These are phyloP conservation scores for Centrapalus pauciflorus DNA, from an alignment of 129 eudicot genomes.

Conservation along the genomic window DNA sequence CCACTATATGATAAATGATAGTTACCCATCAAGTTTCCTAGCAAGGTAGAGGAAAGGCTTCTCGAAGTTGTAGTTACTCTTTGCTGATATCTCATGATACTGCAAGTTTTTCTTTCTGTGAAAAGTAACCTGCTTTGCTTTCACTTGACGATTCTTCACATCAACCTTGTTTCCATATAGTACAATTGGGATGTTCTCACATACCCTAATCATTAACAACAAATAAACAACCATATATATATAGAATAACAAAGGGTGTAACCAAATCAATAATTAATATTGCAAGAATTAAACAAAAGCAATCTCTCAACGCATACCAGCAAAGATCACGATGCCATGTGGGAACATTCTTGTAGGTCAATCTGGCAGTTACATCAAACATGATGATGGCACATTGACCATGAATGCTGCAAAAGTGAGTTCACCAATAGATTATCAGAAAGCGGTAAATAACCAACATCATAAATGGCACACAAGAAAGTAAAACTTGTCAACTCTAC, in stretches of 20 bases:
- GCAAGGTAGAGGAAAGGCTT: slow-evolving; percentile 81
- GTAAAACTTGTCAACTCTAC: no score
- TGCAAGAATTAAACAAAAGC: neutral
- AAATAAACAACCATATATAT: neutral
- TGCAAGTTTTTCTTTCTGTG: slow-evolving; percentile 79
- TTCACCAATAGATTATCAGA: neutral
- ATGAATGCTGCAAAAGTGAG: slow-evolving; percentile 54
- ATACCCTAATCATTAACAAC: slow-evolving; percentile 29
- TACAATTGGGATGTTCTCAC: slow-evolving; percentile 74
- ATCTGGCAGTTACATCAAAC: slow-evolving; percentile 75
- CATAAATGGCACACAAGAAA: neutral
- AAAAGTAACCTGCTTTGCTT: slow-evolving; percentile 77
- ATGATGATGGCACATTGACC: slow-evolving; percentile 82
- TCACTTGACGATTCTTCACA: slow-evolving; percentile 86
- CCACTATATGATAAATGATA: no score
- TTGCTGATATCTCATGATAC: slow-evolving; percentile 78
- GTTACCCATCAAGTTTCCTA: slow-evolving; percentile 83
- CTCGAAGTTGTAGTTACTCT: slow-evolving; percentile 83
- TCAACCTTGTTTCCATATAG: slow-evolving; percentile 87
- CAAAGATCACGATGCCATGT: slow-evolving; percentile 91
- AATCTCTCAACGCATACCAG: slow-evolving; percentile 32
- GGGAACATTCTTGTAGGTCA: slow-evolving; percentile 81
- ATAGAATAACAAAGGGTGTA: neutral
- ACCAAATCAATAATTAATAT: neutral
- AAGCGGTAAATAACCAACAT: neutral